Evolutionary conservation across 495 filamentous ascomycete species (phyloP).

Genomic region (Penicillium herquei): DNA sequence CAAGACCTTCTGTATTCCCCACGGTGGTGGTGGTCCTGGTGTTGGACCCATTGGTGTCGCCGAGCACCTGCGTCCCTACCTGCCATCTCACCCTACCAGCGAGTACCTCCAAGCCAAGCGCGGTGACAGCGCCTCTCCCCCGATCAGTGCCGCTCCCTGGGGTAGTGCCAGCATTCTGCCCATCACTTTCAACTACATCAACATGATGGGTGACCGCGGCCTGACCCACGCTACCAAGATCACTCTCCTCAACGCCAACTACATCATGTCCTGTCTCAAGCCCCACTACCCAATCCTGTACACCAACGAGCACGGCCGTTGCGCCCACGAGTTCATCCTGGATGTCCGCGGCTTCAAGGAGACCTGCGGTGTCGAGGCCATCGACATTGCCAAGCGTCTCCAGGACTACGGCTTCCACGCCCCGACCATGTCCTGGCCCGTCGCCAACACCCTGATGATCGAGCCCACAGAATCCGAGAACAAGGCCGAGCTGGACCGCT

Average conservation of each 20-base stretch:
- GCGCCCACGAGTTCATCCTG: constrained; percentile 98
- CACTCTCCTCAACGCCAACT: constrained; percentile 94
- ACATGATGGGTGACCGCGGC: constrained; percentile 90
- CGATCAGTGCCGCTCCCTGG: constrained; percentile 85
- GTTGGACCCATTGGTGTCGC: constrained; percentile 96
- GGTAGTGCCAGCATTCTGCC: constrained; percentile 92
- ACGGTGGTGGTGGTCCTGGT: constrained; percentile 93
- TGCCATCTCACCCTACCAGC: constrained; percentile 69
- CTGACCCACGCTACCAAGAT: constrained; percentile 95
- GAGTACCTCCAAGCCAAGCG: constrained; percentile 62
- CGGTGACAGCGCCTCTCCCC: constrained; percentile 51
- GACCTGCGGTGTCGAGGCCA: constrained; percentile 82
- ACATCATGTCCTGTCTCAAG: constrained; percentile 89
- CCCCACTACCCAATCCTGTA: constrained; percentile 89
- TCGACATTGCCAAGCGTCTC: constrained; percentile 95
- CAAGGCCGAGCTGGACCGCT: constrained; percentile 91
- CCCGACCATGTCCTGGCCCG: constrained; percentile 97
- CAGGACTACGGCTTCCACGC: constrained; percentile 99
- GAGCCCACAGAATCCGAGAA: constrained; percentile 96
- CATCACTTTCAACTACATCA: constrained; percentile 97
- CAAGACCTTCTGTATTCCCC: constrained; percentile 99
- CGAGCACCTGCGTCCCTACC: constrained; percentile 70
- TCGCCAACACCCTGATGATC: constrained; percentile 96
- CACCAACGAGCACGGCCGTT: constrained; percentile 82
- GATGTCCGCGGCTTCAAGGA: constrained; percentile 87